Conservation (phyloP, 2,329 filamentous ascomycete genomes). For the Capronia coronata region DNA sequence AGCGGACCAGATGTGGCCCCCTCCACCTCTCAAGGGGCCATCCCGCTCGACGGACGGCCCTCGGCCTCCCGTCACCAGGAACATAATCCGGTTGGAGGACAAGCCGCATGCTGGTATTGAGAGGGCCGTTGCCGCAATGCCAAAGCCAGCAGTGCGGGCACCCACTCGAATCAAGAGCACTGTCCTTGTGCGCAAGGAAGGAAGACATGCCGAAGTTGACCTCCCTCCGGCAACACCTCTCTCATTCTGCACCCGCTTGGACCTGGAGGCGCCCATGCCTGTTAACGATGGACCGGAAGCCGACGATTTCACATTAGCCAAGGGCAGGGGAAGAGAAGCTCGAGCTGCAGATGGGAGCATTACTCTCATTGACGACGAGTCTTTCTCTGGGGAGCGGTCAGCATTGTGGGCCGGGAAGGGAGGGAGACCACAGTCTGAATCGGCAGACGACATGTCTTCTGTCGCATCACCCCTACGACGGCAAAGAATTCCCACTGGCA, state of each 20-base stretch:
- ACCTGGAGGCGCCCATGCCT: neutral
- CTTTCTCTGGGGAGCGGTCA: conserved; percentile 3
- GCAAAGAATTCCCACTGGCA: neutral
- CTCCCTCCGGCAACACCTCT: conserved; percentile 12
- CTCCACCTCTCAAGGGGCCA: neutral
- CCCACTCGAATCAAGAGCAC: conserved; percentile 16
- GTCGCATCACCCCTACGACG: conserved; percentile 1
- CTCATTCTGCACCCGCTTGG: conserved; percentile 16
- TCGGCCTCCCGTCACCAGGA: neutral
- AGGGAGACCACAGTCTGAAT: conserved; percentile 9
- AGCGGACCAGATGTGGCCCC: conserved; percentile 4
- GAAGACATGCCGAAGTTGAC: neutral
- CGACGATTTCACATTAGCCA: neutral
- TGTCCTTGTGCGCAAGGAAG: neutral
- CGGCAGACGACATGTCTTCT: conserved; percentile 8
- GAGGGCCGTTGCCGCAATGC: neutral
- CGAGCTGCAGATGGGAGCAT: conserved; percentile 9
- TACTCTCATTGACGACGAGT: conserved; percentile 12
- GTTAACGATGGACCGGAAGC: neutral
- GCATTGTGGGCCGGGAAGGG: conserved; percentile 3
- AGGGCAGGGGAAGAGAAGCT: neutral
- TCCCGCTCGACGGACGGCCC: neutral
- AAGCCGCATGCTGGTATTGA: neutral
- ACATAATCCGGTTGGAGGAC: neutral
- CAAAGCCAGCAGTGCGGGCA: neutral